These are phyloP conservation scores for Houttuynia cordata DNA, from an alignment of 164 flowering plant genomes.

Conservation along the genomic window DNA sequence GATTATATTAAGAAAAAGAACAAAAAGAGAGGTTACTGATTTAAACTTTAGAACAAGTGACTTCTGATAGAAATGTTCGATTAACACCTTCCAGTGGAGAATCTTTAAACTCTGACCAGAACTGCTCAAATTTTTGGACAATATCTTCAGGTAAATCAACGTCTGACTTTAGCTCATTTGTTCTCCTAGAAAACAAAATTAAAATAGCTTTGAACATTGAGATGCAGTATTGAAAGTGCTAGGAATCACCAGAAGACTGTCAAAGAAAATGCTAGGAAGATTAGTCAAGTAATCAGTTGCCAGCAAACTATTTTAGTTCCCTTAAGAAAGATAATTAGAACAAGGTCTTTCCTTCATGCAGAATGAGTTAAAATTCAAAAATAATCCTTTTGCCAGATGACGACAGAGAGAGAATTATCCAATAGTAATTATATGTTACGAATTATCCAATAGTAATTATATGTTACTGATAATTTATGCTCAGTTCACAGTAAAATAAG, in stretches of 20 bases:
- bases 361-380: background rate
- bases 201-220: background rate
- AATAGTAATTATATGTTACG: no score
- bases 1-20: background rate
- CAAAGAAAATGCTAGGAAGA: constrained; percentile 1
- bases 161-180: constrained; percentile 73
- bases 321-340: background rate
- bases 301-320: background rate
- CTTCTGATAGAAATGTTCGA: background rate
- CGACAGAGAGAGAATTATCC: no score
- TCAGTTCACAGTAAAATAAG: no score
- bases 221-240: no score
- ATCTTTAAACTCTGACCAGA: constrained; percentile 66
- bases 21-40: background rate
- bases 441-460: no score
- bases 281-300: background rate
- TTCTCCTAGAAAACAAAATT: constrained; percentile 38
- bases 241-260: background rate
- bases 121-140: constrained; percentile 51
- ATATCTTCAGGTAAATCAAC: constrained; percentile 62
- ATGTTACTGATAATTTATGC: no score
- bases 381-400: no score
- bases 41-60: background rate
- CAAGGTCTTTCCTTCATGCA: background rate
- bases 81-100: constrained; percentile 64